Conservation (phyloP, 768 basidiomycete genomes). For the Tylopilus cervinicoccineus region DNA sequence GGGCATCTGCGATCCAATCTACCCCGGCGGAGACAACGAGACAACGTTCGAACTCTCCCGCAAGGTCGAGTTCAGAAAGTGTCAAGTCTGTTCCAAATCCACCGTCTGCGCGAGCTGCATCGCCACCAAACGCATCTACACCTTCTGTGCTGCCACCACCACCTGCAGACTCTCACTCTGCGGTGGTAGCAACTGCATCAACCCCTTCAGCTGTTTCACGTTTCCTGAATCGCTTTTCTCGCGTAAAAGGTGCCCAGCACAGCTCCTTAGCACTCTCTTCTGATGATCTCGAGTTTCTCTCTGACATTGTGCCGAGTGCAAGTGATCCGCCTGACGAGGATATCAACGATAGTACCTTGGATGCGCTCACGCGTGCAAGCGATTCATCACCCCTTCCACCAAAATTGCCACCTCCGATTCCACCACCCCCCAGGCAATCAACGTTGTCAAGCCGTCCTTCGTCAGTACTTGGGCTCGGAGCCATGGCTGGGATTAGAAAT, state of each 20-base stretch:
- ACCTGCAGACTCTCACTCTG: conserved; percentile 3
- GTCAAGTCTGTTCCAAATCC: conserved; percentile 10
- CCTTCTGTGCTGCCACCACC: conserved; percentile 11
- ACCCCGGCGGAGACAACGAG: conserved; percentile 15
- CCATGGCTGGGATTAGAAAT: neutral
- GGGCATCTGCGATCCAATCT: conserved; percentile 24
- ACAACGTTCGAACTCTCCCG: conserved; percentile 23
- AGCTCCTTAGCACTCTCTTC: conserved; percentile 68
- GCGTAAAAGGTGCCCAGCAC: conserved; percentile 37
- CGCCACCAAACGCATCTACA: conserved; percentile 13
- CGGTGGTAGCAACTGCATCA: conserved; percentile 12
- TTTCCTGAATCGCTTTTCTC: conserved; percentile 75
- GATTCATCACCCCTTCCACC: conserved; percentile 39
- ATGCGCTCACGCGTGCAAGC: conserved; percentile 40
- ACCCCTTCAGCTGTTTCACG: conserved; percentile 74
- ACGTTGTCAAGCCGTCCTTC: conserved; percentile 13
- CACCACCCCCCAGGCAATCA: conserved; percentile 33
- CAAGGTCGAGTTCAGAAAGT: conserved; percentile 31
- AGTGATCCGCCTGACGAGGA: conserved; percentile 37
- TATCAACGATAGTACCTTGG: conserved; percentile 32
- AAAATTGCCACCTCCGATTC: conserved; percentile 45
- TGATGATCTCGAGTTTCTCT: conserved; percentile 80
- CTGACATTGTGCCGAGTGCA: conserved; percentile 58
- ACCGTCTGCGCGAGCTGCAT: conserved; percentile 10
- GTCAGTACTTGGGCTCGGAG: conserved; percentile 3